These are phyloP conservation scores for Uncinocarpus reesii DNA, from an alignment of 2,329 filamentous ascomycete genomes.

Conservation along the genomic window DNA sequence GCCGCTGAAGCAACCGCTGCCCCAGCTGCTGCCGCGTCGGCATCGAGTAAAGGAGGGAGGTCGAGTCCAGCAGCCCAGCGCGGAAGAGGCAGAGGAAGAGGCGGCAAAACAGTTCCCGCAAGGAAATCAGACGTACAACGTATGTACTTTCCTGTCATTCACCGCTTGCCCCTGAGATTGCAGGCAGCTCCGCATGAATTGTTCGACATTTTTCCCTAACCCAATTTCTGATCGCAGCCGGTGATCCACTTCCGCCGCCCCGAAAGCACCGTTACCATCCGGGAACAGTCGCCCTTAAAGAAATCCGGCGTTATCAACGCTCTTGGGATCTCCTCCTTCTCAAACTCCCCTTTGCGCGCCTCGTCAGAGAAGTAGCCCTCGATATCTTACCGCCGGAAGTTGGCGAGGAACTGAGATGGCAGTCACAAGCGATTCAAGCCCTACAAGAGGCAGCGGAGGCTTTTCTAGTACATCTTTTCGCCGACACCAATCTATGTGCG, in stretches of 20 bases:
- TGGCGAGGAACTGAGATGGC: conserved; percentile 74
- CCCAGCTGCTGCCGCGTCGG: neutral
- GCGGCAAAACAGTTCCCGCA: conserved; percentile 17
- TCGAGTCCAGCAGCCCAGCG: neutral
- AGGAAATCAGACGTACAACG: conserved; percentile 31
- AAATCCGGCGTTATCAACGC: conserved; percentile 85
- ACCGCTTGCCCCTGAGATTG: neutral
- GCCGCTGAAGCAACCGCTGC: neutral
- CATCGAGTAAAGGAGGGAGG: conserved; percentile 11
- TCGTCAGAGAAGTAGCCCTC: conserved; percentile 46
- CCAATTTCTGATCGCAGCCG: conserved; percentile 42
- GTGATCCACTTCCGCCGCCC: conserved; percentile 58
- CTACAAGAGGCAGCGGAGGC: conserved; percentile 94
- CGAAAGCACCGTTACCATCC: conserved; percentile 57
- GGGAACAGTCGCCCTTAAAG: conserved; percentile 76
- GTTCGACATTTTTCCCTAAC: neutral
- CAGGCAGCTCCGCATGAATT: conserved; percentile 8
- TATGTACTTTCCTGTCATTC: conserved; percentile 20
- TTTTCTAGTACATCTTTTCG: conserved; percentile 91
- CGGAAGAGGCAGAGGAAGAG: conserved; percentile 11
- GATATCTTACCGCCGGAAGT: conserved; percentile 47
- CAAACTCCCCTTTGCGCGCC: conserved; percentile 43
- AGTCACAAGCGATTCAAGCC: conserved; percentile 86
- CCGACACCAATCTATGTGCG: conserved; percentile 90
- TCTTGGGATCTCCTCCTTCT: conserved; percentile 75